Base-by-base conservation (phyloP, 352 stramenopile genomes). In the Phytophthora sp. region DNA sequence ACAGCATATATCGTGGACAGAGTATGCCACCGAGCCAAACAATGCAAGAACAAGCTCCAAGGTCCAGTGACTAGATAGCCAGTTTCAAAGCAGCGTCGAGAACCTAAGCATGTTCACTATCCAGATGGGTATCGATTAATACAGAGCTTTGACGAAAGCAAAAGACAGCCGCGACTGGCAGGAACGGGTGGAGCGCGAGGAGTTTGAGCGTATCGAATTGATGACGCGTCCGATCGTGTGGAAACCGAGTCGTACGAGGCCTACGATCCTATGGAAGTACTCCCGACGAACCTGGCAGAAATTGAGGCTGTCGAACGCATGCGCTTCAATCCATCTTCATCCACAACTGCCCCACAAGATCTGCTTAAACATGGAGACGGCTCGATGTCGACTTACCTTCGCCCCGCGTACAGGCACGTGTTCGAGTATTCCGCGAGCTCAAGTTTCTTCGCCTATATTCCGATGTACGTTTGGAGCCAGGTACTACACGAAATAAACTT, bases 61-160 rank as follows among this genome's bases (percentile, higher is more conserved):
- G 13, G 13, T 39, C 7, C 23, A 26, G 15, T 53, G 26, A n/a
- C 24, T 53, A 8, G 29, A 53, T 24, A 53, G 7, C 30, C n/a
- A 56, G 33, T 56, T 56, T 29, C 49, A 56, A 56, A 35, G 18
- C 31, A 33, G 24, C 3, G 24, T 38, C 27, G 44, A 36, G 13
- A 36, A 51, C 44, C 44, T 51, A 3, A 36, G 44, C 24, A n/a
- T 51, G 4, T 23, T 23, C 15, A 51, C 15, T 33, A n/a, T 36
- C 21, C 44, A 36, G 44, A 27, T 24, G 24, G 29, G 44, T 1
- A 35, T 51, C 24, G 15, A 51, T 26, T 36, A 36, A 23, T 11
- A 36, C 44, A 35, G 24, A 23, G 44, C 44, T 16, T 15, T 51
- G 13, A 26, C 44, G 13, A 51, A 38, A 3, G 44, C 35, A 27